Percentiles rank a stretch among this genome's conserved stretches.
Evolutionary conservation across 441 rosid species (phyloP).

Genomic region (Euphorbia celastroides): DNA sequence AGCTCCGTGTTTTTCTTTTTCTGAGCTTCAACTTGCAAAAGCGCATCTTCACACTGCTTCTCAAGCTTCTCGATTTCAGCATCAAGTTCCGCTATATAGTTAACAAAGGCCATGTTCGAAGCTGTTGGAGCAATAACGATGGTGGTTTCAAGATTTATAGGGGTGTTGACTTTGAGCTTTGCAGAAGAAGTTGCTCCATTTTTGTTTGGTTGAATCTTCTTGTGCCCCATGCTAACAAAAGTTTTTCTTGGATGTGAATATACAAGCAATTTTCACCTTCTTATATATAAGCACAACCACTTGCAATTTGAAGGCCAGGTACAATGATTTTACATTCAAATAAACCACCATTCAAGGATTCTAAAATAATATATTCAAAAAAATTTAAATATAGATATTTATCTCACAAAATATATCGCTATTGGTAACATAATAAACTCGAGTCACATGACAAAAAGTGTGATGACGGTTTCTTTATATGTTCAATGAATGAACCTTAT

Average conservation of each 20-base stretch:
- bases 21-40: constrained; percentile 16
- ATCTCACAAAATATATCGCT: too few species aligned
- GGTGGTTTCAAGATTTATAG: constrained; percentile 6
- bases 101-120: not conserved
- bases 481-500: too few species aligned
- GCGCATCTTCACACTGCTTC: constrained; percentile 12
- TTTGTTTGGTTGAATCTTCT: not conserved
- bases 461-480: too few species aligned
- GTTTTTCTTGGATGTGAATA: not conserved
- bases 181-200: not conserved
- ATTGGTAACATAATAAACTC: too few species aligned
- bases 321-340: not conserved
- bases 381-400: not conserved
- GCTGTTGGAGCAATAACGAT: not conserved
- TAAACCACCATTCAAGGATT: not conserved
- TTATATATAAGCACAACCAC: too few species aligned
- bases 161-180: not conserved
- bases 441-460: too few species aligned
- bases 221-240: not conserved
- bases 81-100: constrained; percentile 1
- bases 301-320: not conserved
- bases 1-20: constrained; percentile 15
- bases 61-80: constrained; percentile 18
- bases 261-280: not conserved
- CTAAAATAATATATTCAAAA: not conserved